Percentiles rank a stretch among this genome's conserved stretches.
Conservation (phyloP, 345 rosid species). For the Orychophragmus violaceus region DNA sequence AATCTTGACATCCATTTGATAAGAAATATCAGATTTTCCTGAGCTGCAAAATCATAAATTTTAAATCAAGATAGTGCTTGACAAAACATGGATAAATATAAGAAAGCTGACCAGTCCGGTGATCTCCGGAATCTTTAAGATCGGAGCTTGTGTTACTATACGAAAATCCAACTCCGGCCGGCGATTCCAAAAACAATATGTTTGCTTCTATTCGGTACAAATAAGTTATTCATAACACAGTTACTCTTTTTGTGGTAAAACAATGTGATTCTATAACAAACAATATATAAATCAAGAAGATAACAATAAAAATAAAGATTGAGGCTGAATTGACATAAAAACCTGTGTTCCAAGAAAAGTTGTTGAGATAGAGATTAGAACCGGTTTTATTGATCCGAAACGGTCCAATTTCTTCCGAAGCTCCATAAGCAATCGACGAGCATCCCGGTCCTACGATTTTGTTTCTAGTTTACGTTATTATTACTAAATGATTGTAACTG, state of each 20-base stretch:
- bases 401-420: slow-evolving; percentile 92
- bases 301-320: too few species aligned
- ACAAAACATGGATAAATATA: background rate
- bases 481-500: too few species aligned
- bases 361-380: slow-evolving; percentile 55
- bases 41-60: slow-evolving; percentile 45
- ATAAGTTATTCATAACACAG: too few species aligned
- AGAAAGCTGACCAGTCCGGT: slow-evolving; percentile 49
- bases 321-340: too few species aligned
- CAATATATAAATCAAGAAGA: too few species aligned
- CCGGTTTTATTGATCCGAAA: slow-evolving; percentile 51
- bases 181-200: slow-evolving; percentile 53
- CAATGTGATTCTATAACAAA: too few species aligned
- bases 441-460: slow-evolving; percentile 99
- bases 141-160: slow-evolving; percentile 72
- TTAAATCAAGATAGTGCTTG: too few species aligned
- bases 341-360: slow-evolving; percentile 70
- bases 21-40: slow-evolving; percentile 67
- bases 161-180: slow-evolving; percentile 91
- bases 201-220: too few species aligned
- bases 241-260: too few species aligned
- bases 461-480: too few species aligned
- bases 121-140: slow-evolving; percentile 60
- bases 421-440: slow-evolving; percentile 90
- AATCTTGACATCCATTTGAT: slow-evolving; percentile 81